Base-by-base conservation (phyloP, 148 eudicot genomes). In the Chenopodium formosanum region DNA sequence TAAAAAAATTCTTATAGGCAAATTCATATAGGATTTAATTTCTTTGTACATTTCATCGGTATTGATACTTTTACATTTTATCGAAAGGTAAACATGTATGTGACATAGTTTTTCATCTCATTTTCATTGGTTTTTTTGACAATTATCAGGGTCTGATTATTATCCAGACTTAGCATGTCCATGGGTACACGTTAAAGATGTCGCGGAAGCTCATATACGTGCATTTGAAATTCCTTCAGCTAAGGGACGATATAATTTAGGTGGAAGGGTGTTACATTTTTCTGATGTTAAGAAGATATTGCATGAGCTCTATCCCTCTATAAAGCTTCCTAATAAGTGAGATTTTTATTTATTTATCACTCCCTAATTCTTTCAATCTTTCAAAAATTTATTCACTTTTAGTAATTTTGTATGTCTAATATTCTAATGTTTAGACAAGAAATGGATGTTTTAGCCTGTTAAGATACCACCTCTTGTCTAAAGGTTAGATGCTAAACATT, bases 221-320 rank as follows among this genome's bases (percentile, higher is more conserved):
- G 94, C 91, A 23, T 91, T 78, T 77, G 94, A 91, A 83, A 82
- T 84, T 25, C 83, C 87, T 70, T 88, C 92, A 9, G 92, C 92
- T 5, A 77, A 68, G 56, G 91, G 92, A 78, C 81, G 94, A 50
- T 89, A 87, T 52, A 82, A 83, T 47, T 25, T 88, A 29, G 86
- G 77, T 40, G 97, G 88, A 82, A 85, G 88, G 0, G 90, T 84
- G 69, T 88, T 79, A 13, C 93, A 90, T 82, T 56, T 23, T 58
- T 89, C 90, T 17, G 82, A 84, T 37, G 4, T 89, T 37, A 89
- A 89, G 56, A 63, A 87, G 71, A 88, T 93, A 52, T 68, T 91
- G 52, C 85, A 58, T 4, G 83, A 89, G 72, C 88, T 90, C 31
- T 91, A 81, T 75, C 94, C 97, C n/a, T 77, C 81, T 78, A 46